phyloP scores from a whole-genome alignment of 345 rosid genomes.

The Barbarea vulgaris region DNA sequence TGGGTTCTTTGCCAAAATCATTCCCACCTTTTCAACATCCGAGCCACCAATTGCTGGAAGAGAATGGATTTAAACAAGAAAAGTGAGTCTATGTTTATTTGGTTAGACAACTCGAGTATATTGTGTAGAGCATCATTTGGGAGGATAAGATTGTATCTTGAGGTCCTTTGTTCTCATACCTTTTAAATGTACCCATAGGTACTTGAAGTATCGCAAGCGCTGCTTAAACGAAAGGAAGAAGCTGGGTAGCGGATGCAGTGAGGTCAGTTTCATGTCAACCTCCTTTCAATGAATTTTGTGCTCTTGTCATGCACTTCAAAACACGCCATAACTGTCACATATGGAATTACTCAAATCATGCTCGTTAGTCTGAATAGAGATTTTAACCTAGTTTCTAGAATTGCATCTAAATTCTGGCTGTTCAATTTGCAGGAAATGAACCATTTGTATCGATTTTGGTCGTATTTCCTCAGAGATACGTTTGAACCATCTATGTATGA shows the following conservation, averaged over 20 bases:
- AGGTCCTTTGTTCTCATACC: conserved; percentile 15
- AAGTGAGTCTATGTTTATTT: conserved; percentile 57
- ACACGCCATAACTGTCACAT: not conserved
- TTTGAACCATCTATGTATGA: conserved; percentile 82
- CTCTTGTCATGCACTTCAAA: not conserved
- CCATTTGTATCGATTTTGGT: conserved; percentile 90
- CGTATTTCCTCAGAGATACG: conserved; percentile 82
- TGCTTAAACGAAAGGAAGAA: conserved; percentile 95
- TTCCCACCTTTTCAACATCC: conserved; percentile 96
- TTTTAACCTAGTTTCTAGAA: not conserved
- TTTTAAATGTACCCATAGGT: conserved; percentile 52
- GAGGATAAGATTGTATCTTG: conserved; percentile 21
- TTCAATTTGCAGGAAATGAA: conserved; percentile 89
- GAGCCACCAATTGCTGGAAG: conserved; percentile 93
- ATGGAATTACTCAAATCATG: not conserved
- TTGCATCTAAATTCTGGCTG: conserved; percentile 14
- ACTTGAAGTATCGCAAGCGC: conserved; percentile 83
- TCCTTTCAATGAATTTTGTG: not conserved
- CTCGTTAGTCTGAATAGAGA: not conserved
- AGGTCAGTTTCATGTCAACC: conserved; percentile 52
- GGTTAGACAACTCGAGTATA: conserved; percentile 4
- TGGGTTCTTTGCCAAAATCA: conserved; percentile 94
- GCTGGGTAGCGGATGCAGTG: conserved; percentile 89
- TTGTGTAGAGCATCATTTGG: conserved; percentile 20
- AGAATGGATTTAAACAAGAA: conserved; percentile 94